Evolutionary conservation across 78 protist species (phyloP).

Genomic region (Speleostelium caveatum): DNA sequence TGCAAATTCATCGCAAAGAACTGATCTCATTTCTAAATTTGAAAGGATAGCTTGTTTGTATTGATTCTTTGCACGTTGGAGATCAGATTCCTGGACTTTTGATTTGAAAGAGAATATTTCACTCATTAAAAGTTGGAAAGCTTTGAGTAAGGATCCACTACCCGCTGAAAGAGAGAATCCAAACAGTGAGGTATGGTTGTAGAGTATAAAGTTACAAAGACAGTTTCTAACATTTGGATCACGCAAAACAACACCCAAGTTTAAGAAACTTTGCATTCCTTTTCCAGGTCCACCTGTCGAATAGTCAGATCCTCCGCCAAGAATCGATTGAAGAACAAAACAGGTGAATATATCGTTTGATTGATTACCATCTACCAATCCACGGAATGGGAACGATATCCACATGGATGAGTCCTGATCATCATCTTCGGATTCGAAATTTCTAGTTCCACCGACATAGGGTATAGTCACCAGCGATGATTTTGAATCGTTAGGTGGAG

Average conservation of each 20-base stretch:
- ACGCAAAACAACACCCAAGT: constrained; percentile 19
- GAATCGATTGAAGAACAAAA: constrained; percentile 39
- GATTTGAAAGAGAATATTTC: constrained; percentile 7
- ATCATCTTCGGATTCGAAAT: neutral
- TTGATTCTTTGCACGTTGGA: constrained; percentile 55
- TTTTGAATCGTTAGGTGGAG: neutral
- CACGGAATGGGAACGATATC: constrained; percentile 20
- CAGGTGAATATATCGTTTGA: constrained; percentile 24
- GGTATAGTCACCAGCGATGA: too few species aligned
- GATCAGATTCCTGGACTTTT: neutral
- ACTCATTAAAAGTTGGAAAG: neutral
- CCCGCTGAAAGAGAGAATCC: constrained; percentile 11
- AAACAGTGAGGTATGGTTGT: constrained; percentile 27
- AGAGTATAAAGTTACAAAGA: constrained; percentile 22
- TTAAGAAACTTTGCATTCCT: constrained; percentile 72
- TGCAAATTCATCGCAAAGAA: constrained; percentile 73
- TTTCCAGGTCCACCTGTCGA: constrained; percentile 83
- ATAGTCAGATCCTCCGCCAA: constrained; percentile 78
- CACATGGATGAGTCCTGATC: neutral
- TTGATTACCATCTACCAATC: neutral
- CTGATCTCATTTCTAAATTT: constrained; percentile 58
- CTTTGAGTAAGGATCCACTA: constrained; percentile 26
- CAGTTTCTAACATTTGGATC: constrained; percentile 1
- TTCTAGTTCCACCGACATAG: constrained; percentile 7
- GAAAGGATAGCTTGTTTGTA: constrained; percentile 48